Evolutionary conservation across 2,329 filamentous ascomycete genomes (phyloP), one percentile per base, ranked within the genome.

Genomic region (Cordyceps pruinosa): DNA sequence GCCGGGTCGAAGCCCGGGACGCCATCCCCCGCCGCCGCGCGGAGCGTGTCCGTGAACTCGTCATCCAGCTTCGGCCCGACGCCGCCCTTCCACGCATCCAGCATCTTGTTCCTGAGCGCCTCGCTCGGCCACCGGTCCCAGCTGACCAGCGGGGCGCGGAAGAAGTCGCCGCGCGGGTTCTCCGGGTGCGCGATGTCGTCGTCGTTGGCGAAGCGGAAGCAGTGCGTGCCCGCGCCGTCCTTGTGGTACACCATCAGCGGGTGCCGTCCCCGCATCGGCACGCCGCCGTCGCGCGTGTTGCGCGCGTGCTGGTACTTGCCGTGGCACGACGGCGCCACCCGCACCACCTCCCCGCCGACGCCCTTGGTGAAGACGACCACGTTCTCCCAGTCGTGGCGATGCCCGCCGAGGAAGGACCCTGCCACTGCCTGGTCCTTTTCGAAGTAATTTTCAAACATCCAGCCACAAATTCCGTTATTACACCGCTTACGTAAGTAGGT

Each of bases 381-480:
- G 59, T 69, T 70, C 61, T 76, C 73, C 73, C 73, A 75, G 59
- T 76, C 73, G 60, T 75, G 71, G 0, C 69, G 66, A 48, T 76
- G 73, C 26, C 71, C 72, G 2, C 73, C 68, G 0, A 59, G 56
- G 12, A 66, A 66, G 32, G 62, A 61, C 0, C 70, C 72, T 0
- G 58, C 45, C 2, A 64, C 70, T 1, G 73, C 69, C 56, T 71
- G 66, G 47, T 77, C 76, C 61, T 78, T 77, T 48, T 76, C 75
- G 54, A 73, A 70, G 61, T 75, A 77, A 67, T 72, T 72, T 52
- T 59, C 64, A 49, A 60, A 65, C 67, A 71, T 69, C 32, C 64
- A 55, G n/a, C 66, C 68, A 28, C 69, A 70, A 53, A 62, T 64
- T 6, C 66, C 68, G 46, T 70, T 70, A 61, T 70, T 71, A 39